phyloP scores from a whole-genome alignment of 1,284 basidiomycete species.

The Puccinia hordei region DNA sequence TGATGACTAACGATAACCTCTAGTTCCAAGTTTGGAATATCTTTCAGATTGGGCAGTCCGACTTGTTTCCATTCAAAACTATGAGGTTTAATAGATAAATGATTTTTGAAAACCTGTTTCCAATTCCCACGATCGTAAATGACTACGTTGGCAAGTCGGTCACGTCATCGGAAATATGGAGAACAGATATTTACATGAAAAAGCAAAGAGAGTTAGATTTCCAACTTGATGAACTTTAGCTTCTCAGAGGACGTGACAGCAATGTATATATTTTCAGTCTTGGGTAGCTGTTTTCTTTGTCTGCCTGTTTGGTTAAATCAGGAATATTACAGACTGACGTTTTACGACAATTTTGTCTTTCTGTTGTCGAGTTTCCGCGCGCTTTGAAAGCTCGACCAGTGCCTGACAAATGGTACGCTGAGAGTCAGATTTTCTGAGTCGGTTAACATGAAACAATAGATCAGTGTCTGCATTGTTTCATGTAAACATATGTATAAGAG shows the following conservation, averaged over 20 bases:
- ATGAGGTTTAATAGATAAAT: conserved; percentile 52
- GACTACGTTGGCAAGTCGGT: conserved; percentile 57
- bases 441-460: background rate
- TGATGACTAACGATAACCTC: conserved; percentile 64
- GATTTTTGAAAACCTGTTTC: conserved; percentile 61
- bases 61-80: conserved; percentile 65
- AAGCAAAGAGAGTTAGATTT: conserved; percentile 2
- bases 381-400: conserved; percentile 65
- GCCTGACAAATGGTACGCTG: conserved; percentile 65
- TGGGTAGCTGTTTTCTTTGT: background rate
- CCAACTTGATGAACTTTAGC: background rate
- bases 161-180: background rate
- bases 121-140: conserved; percentile 71
- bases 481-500: background rate
- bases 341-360: conserved; percentile 66
- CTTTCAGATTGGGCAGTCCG: conserved; percentile 65
- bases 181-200: background rate
- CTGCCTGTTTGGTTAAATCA: background rate
- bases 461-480: background rate
- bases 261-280: background rate
- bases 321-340: conserved; percentile 43
- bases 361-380: conserved; percentile 62
- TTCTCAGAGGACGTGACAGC: background rate
- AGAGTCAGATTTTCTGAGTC: conserved; percentile 62
- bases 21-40: conserved; percentile 68